A percentile compares a stretch with the other conserved stretches of the same genome.
Conservation (phyloP, 176 grass and related monocot genomes). For the Neostapfia colusana region DNA sequence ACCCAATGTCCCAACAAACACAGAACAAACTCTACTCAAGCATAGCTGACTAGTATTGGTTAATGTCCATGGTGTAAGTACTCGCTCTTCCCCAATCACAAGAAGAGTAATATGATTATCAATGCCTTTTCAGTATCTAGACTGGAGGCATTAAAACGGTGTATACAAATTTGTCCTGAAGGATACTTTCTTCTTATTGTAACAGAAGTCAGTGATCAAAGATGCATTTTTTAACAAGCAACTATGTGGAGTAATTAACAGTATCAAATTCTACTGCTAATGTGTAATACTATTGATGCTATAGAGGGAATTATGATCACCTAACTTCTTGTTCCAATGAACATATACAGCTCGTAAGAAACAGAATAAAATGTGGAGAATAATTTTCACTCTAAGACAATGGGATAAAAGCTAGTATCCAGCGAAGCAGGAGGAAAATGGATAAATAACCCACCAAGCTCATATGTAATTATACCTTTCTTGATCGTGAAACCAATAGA, state of each 20-base stretch:
- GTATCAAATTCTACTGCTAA: neutral
- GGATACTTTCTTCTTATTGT: neutral
- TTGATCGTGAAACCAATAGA: neutral
- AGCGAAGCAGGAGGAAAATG: neutral
- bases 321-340: neutral
- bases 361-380: neutral
- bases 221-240: neutral
- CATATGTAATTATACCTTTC: neutral
- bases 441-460: slow-evolving; percentile 4
- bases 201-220: neutral
- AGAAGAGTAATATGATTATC: neutral
- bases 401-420: too few relatives aligned
- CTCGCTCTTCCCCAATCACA: neutral
- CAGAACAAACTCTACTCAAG: neutral
- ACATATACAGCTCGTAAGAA: neutral
- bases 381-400: too few relatives aligned
- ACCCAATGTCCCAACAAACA: slow-evolving; percentile 1
- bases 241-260: neutral
- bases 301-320: slow-evolving; percentile 12
- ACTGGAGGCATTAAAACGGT: neutral
- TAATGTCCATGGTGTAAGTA: slow-evolving; percentile 5
- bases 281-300: too few relatives aligned
- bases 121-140: too few relatives aligned
- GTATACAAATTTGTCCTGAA: neutral
- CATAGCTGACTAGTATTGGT: slow-evolving; percentile 14